Evolutionary conservation across 441 rosid species (phyloP).

Genomic region (Pelargonium australe): DNA sequence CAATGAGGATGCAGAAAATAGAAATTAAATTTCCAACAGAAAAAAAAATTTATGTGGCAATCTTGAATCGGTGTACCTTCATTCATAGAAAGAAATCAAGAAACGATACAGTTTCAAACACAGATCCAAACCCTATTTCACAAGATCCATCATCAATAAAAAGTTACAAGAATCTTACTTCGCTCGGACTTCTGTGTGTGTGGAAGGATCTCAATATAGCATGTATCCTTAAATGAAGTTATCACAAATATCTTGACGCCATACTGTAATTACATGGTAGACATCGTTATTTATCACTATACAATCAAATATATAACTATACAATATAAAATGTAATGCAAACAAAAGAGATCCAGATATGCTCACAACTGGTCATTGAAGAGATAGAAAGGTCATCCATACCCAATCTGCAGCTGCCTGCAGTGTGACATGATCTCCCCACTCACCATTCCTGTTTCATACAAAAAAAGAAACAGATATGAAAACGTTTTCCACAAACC

Average conservation of each 20-base stretch:
- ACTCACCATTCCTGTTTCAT: constrained; percentile 43
- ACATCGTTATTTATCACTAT: neutral
- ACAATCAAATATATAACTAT: neutral
- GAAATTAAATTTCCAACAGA: too few species aligned
- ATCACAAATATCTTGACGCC: constrained; percentile 65
- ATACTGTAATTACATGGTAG: constrained; percentile 4
- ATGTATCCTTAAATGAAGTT: constrained; percentile 71
- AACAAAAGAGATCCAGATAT: neutral
- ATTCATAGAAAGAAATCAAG: neutral
- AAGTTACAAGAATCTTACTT: constrained; percentile 29
- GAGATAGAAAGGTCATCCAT: constrained; percentile 8
- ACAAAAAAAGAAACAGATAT: constrained; percentile 16
- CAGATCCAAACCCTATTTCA: neutral
- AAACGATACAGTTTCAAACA: too few species aligned
- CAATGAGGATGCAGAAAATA: too few species aligned
- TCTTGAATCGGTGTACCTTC: neutral
- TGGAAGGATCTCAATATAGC: constrained; percentile 68
- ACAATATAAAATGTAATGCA: neutral
- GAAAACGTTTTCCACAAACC: constrained; percentile 4
- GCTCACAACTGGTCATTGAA: neutral
- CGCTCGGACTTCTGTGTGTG: constrained; percentile 40
- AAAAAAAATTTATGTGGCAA: neutral
- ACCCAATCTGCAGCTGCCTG: constrained; percentile 59
- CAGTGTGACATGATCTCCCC: constrained; percentile 56
- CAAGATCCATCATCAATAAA: neutral